Evolutionary conservation across 2,329 filamentous ascomycete genomes (phyloP), one percentile per base, ranked within the genome.

Genomic region (Pezicula neosporulosa): DNA sequence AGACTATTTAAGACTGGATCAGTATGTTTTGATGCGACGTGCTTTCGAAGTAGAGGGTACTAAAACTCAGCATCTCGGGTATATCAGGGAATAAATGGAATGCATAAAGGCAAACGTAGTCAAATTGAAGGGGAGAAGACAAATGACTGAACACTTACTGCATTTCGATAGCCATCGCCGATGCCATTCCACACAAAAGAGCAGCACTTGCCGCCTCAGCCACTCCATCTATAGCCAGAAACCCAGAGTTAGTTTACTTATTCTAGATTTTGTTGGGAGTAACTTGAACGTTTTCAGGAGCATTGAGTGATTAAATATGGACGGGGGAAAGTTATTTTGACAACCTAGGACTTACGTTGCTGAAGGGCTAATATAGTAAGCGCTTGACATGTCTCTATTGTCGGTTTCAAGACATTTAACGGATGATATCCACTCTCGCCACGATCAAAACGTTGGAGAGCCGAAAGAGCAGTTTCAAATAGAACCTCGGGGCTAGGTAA

Each of bases 331-430:
- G 21, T 21, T 21, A 5, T 5, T 21, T 21, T 3, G 21, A 21
- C 5, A 21, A 21, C 21, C 21, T 21, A 5, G 21, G 21, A 21
- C 21, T 21, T 21, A 21, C 21, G 42, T 28, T 44, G 42, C 24
- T 44, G 42, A 19, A 44, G 24, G 16, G 42, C 16, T n/a, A 44
- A 28, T 44, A 44, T 44, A 19, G 42, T 44, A n/a, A 44, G 42
- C 15, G 24, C 42, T 28, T 44, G 42, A 28, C 42, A 44, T n/a
- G 15, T 18, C 24, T n/a, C 24, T 19, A 44, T 44, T n/a, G 42
- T 19, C 15, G 42, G 18, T 28, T 44, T n/a, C 18, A 44, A 10
- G 24, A 28, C 24, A 16, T 44, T 44, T 6, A 28, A 9, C 15
- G 24, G 24, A n/a, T 44, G 28, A 12, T 30, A 30, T 7, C 28